These are phyloP conservation scores for Pseudohalonectria lignicola DNA, from an alignment of 2,329 filamentous ascomycete genomes.

Conservation along the genomic window DNA sequence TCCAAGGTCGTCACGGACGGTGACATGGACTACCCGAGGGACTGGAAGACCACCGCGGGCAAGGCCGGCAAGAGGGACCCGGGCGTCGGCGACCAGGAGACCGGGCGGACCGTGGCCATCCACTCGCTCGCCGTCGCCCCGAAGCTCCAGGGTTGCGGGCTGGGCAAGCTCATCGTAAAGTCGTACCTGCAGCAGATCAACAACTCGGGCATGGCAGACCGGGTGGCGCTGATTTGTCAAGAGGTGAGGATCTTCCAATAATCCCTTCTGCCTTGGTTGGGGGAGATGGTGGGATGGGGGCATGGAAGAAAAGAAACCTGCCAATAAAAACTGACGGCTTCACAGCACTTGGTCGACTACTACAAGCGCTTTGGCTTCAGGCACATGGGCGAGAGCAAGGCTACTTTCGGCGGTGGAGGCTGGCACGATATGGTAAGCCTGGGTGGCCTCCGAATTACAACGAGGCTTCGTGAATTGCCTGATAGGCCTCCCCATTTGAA, in stretches of 20 bases:
- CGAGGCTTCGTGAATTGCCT: too few species aligned
- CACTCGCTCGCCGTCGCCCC: slow-evolving; percentile 77
- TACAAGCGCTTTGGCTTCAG: slow-evolving; percentile 69
- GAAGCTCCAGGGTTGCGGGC: slow-evolving; percentile 59
- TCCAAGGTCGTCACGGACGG: slow-evolving; percentile 56
- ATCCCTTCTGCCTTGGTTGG: slow-evolving; percentile 1
- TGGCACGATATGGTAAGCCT: slow-evolving; percentile 69
- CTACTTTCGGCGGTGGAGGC: slow-evolving; percentile 63
- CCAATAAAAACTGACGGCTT: slow-evolving; percentile 1
- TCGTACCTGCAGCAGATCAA: slow-evolving; percentile 70
- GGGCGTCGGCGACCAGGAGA: slow-evolving; percentile 57
- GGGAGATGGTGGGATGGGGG: too few species aligned
- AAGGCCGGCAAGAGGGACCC: slow-evolving; percentile 27
- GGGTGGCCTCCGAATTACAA: background rate
- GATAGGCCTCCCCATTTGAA: background rate
- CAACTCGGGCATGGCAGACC: slow-evolving; percentile 56
- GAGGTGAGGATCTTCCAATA: slow-evolving; percentile 30
- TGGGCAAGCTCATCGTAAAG: slow-evolving; percentile 64
- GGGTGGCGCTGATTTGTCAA: slow-evolving; percentile 67
- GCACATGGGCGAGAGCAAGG: slow-evolving; percentile 56
- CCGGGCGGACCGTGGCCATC: slow-evolving; percentile 64
- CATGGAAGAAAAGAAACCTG: background rate
- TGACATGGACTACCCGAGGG: slow-evolving; percentile 62
- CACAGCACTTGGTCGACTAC: slow-evolving; percentile 55
- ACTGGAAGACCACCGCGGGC: slow-evolving; percentile 46